phyloP scores from a whole-genome alignment of 129 eudicot genomes.

The Centaurea solstitialis region DNA sequence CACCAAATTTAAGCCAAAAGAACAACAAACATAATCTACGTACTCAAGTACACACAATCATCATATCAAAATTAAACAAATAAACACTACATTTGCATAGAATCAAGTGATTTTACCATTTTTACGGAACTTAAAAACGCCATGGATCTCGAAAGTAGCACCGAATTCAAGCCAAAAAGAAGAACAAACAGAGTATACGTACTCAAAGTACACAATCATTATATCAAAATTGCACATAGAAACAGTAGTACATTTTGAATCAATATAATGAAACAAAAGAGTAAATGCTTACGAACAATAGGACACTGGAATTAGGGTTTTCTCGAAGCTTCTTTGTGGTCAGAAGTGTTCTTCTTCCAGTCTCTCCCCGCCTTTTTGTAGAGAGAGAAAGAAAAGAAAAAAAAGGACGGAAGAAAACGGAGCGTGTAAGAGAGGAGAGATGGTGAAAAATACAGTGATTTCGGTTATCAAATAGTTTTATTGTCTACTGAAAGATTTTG shows the following conservation, averaged over 20 bases:
- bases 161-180: slow-evolving; percentile 13
- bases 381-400: background rate
- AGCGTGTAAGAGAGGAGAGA: slow-evolving; percentile 18
- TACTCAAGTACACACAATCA: background rate
- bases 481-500: background rate
- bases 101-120: background rate
- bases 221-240: slow-evolving; percentile 10
- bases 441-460: background rate
- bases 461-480: background rate
- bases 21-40: slow-evolving; percentile 18
- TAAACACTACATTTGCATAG: slow-evolving; percentile 14
- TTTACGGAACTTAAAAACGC: slow-evolving; percentile 15
- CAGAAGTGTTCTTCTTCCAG: background rate
- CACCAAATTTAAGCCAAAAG: slow-evolving; percentile 11
- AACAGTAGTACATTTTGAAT: slow-evolving; percentile 3
- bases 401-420: slow-evolving; percentile 20
- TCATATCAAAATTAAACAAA: slow-evolving; percentile 3
- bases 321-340: slow-evolving; percentile 6
- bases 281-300: slow-evolving; percentile 24
- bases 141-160: slow-evolving; percentile 9
- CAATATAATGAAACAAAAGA: background rate
- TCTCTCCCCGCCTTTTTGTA: slow-evolving; percentile 2
- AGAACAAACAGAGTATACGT: slow-evolving; percentile 21
- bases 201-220: background rate
- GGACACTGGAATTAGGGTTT: slow-evolving; percentile 15